Evolutionary conservation across 768 basidiomycete genomes (phyloP), one percentile per base, ranked within the genome.

Genomic region (Pleurotus cornucopiae): DNA sequence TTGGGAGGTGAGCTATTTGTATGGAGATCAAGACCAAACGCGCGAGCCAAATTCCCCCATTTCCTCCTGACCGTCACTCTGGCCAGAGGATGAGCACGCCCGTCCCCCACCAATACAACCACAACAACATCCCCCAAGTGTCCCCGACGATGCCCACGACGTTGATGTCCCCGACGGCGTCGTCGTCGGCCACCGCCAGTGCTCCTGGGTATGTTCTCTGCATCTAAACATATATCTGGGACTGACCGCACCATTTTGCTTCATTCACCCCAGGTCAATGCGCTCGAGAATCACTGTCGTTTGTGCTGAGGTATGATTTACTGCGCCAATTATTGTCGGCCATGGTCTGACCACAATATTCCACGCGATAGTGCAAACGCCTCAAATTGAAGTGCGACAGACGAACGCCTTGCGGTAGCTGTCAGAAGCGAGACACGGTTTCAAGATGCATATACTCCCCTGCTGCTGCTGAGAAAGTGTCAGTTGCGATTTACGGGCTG

Each of bases 401-500:
- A 39, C 80, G 85, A 18, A 82, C 77, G 2, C 91, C 91, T 0
- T 93, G 91, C 61, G 82, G 83, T 0, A 85, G 84, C 23, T 93
- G 91, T 62, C 78, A 83, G 14, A 92, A 92, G 66, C 85, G 90
- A 58, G 86, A 89, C 64, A 89, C 88, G 0, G 79, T 87, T 9
- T 72, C 74, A 3, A 76, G 87, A 61, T 91, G 89, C 62, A 76
- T 86, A 4, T 91, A 91, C 67, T 89, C 89, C 0, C 83, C 88
- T 20, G 89, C 88, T 13, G 91, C 91, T 0, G 85, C 88, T 14
- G 91, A 93, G 73, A 93, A 92, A 80, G 85, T 93, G 84, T 88
- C 57, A 51, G 85, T 74, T 18, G 49, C 60, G 58, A 61, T 52
- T 26, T 38, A 37, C 38, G 2, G 16, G n/a, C 16, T 37, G 12